Conservation (phyloP, 2,329 filamentous ascomycete species). For the Verticillium longisporum region DNA sequence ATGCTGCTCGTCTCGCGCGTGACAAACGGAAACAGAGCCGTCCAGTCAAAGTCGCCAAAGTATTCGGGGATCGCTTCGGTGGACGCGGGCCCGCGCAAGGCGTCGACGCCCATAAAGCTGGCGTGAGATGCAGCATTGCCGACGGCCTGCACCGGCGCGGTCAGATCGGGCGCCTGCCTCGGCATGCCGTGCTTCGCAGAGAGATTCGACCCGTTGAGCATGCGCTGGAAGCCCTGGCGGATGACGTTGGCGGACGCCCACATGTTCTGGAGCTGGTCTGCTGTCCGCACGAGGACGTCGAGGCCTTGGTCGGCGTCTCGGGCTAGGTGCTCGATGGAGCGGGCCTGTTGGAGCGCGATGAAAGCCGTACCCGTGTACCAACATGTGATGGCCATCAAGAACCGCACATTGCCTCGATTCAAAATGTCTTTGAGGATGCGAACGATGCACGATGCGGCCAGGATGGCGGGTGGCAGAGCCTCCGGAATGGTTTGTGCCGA, state of each 20-base stretch:
- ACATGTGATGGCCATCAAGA: conserved; percentile 33
- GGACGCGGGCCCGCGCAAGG: not conserved
- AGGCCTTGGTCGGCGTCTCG: conserved; percentile 24
- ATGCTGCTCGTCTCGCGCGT: conserved; percentile 21
- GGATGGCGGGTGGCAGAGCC: conserved; percentile 25
- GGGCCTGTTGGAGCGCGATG: conserved; percentile 30
- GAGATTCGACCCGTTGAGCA: conserved; percentile 8
- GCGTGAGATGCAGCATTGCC: too few relatives aligned
- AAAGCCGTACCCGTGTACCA: conserved; percentile 36
- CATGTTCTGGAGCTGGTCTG: conserved; percentile 24
- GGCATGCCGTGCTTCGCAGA: not conserved
- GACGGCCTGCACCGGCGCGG: not conserved
- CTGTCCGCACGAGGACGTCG: conserved; percentile 20
- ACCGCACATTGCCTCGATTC: conserved; percentile 27
- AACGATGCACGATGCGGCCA: conserved; percentile 29
- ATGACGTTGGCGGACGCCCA: conserved; percentile 29
- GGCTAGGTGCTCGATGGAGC: conserved; percentile 21
- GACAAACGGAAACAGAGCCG: conserved; percentile 25
- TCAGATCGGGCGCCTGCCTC: not conserved
- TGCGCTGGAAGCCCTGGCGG: conserved; percentile 21
- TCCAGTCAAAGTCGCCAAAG: conserved; percentile 21
- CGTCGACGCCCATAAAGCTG: not conserved
- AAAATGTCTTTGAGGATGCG: conserved; percentile 30
- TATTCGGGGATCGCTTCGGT: not conserved
- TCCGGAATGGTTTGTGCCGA: conserved; percentile 27